These are phyloP conservation scores for Didymella pomorum DNA, from an alignment of 2,329 filamentous ascomycete species.

Conservation along the genomic window DNA sequence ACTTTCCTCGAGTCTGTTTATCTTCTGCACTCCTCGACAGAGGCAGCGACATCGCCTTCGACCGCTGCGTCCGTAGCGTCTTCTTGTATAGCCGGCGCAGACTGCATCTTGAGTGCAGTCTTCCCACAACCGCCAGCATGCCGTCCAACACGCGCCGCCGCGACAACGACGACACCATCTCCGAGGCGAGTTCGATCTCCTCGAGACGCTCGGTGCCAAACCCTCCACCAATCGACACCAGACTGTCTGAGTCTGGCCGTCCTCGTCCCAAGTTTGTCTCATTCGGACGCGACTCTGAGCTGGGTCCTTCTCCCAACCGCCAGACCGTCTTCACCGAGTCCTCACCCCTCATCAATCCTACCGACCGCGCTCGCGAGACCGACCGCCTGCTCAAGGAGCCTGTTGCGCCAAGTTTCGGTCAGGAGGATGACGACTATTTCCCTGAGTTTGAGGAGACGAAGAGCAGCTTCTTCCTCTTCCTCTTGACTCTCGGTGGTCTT, in stretches of 20 bases:
- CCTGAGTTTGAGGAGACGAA: conserved; percentile 70
- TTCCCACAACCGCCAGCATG: conserved; percentile 27
- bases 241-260: conserved; percentile 21
- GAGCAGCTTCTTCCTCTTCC: conserved; percentile 83
- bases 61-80: conserved; percentile 5
- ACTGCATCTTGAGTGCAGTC: conserved; percentile 22
- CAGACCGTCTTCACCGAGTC: conserved; percentile 44
- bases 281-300: conserved; percentile 42
- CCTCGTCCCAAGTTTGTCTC: conserved; percentile 48
- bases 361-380: conserved; percentile 42
- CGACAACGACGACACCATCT: conserved; percentile 21
- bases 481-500: conserved; percentile 86
- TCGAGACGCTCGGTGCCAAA: conserved; percentile 17
- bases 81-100: conserved; percentile 28
- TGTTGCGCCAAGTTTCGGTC: conserved; percentile 42
- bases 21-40: conserved; percentile 4
- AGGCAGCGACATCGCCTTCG: conserved; percentile 5
- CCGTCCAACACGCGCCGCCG: conserved; percentile 25
- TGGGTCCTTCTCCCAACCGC: conserved; percentile 28
- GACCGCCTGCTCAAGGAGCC: conserved; percentile 46
- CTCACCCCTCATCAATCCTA: conserved; percentile 45
- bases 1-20: conserved; percentile 4
- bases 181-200: conserved; percentile 26
- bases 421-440: conserved; percentile 54
- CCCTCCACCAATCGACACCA: conserved; percentile 31